Percentiles rank a stretch among this genome's conserved stretches.
phyloP scores from a whole-genome alignment of 306 rosid species.

The Clitoria ternatea region DNA sequence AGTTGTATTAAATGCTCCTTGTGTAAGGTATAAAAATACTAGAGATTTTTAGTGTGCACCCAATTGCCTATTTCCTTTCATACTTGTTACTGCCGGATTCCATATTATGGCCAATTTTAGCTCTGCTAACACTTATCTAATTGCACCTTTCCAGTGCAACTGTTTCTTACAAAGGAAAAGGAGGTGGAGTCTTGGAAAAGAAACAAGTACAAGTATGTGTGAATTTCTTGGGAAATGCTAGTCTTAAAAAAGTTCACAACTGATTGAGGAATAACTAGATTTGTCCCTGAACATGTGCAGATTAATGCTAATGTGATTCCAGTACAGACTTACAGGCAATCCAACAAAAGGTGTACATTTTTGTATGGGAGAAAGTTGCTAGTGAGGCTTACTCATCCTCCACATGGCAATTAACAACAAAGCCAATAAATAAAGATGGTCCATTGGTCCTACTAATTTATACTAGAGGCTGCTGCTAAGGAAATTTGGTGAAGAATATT shows the following conservation, averaged over 20 bases:
- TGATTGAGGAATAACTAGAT: background rate
- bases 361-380: background rate
- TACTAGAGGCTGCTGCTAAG: background rate
- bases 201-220: background rate
- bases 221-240: background rate
- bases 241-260: background rate
- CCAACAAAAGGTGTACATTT: background rate
- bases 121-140: constrained; percentile 1
- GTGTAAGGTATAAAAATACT: background rate
- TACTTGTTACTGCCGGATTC: background rate
- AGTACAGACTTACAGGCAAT: background rate
- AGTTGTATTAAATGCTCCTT: background rate
- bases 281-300: background rate
- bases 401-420: background rate
- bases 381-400: background rate
- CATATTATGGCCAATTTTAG: background rate
- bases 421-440: background rate
- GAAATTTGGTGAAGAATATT: background rate
- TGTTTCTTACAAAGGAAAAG: background rate
- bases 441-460: background rate
- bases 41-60: background rate
- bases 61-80: background rate
- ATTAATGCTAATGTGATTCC: background rate
- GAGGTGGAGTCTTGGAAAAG: constrained; percentile 8
- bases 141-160: background rate